Evolutionary conservation across 176 grass and related monocot species (phyloP).

Genomic region (Puya raimondii): DNA sequence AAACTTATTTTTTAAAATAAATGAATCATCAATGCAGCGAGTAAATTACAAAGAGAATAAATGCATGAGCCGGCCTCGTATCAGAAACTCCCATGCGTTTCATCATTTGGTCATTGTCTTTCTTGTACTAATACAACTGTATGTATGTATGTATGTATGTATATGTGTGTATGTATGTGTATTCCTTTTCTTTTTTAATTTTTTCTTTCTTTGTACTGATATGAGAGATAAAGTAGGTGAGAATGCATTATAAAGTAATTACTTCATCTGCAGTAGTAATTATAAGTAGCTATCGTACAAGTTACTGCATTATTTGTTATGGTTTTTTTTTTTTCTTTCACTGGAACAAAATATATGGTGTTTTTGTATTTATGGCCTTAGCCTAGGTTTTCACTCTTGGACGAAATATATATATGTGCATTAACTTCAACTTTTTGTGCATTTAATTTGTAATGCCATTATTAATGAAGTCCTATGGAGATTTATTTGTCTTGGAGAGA

Average conservation of each 20-base stretch:
- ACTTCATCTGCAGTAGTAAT: too few species aligned
- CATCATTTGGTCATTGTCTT: not conserved
- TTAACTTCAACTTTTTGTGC: not conserved
- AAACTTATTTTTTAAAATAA: not conserved
- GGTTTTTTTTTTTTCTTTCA: too few species aligned
- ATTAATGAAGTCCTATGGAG: not conserved
- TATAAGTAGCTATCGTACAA: too few species aligned
- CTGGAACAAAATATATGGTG: too few species aligned
- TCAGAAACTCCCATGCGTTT: not conserved
- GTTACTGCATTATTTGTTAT: too few species aligned
- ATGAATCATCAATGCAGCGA: not conserved
- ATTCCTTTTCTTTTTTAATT: not conserved
- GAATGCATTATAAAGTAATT: too few species aligned
- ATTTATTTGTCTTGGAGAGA: not conserved
- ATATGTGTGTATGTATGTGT: not conserved
- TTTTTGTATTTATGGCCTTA: too few species aligned
- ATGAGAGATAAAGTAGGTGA: not conserved
- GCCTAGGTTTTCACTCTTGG: too few species aligned
- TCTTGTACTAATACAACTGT: not conserved
- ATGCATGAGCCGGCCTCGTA: slow-evolving; percentile 8
- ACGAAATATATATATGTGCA: not conserved
- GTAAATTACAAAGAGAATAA: not conserved
- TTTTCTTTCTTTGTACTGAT: not conserved
- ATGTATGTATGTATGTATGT: too few species aligned
- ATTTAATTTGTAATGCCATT: not conserved